phyloP scores from a whole-genome alignment of 2,329 filamentous ascomycete genomes.

The Colletotrichum brevisporum region DNA sequence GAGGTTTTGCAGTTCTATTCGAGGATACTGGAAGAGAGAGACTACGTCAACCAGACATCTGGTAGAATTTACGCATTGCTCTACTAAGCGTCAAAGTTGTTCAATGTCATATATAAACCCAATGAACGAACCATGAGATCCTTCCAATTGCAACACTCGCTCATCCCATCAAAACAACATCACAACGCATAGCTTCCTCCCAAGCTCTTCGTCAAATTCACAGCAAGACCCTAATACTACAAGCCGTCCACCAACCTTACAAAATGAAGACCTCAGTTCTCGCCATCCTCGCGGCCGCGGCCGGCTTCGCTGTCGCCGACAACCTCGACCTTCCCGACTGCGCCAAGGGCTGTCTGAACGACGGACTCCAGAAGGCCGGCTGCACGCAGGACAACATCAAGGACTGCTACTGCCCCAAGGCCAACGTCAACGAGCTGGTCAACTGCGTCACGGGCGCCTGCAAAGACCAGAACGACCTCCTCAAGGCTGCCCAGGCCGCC shows the following conservation, averaged over 20 bases:
- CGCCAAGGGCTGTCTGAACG: conserved; percentile 36
- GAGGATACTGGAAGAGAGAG: neutral
- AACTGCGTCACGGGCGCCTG: conserved; percentile 30
- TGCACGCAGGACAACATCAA: conserved; percentile 33
- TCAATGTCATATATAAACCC: neutral
- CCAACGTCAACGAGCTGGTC: conserved; percentile 30
- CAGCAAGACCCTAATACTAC: neutral
- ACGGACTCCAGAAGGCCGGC: conserved; percentile 33
- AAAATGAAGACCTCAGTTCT: conserved; percentile 34
- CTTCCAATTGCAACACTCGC: neutral
- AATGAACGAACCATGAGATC: neutral
- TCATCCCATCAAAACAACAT: neutral
- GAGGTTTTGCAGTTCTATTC: neutral
- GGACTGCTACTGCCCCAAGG: conserved; percentile 39
- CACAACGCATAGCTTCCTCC: neutral
- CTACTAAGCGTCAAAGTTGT: neutral
- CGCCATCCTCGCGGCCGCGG: conserved; percentile 23
- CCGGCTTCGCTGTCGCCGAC: conserved; percentile 24
- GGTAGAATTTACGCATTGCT: neutral
- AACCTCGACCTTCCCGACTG: conserved; percentile 33
- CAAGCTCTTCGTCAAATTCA: neutral
- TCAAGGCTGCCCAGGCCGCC: conserved; percentile 33
- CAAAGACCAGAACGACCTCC: conserved; percentile 34
- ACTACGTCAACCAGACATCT: conserved; percentile 10
- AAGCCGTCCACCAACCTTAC: neutral